These are phyloP conservation scores for Chalciporus piperatoides DNA, from an alignment of 1,284 basidiomycete genomes.

Conservation along the genomic window DNA sequence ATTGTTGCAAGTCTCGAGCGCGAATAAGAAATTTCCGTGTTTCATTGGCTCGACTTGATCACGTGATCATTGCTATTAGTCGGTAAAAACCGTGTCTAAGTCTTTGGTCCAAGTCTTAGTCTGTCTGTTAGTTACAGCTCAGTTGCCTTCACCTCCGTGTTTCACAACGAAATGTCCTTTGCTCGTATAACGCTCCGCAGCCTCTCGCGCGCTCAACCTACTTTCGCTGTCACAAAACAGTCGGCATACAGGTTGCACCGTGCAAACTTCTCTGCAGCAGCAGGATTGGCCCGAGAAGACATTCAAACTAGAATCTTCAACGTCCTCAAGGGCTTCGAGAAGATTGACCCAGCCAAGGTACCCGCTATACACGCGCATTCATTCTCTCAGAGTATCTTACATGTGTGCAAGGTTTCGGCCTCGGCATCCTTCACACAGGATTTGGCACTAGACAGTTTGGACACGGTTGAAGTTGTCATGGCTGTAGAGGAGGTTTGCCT, in stretches of 20 bases:
- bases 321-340: conserved; percentile 93
- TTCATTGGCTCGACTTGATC: not conserved
- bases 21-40: not conserved
- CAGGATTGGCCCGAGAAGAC: conserved; percentile 69
- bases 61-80: not conserved
- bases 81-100: conserved; percentile 28
- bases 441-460: conserved; percentile 94
- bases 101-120: too few relatives aligned
- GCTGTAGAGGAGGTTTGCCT: conserved; percentile 90
- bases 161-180: conserved; percentile 46
- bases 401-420: conserved; percentile 58
- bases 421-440: conserved; percentile 81
- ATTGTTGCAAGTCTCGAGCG: conserved; percentile 41
- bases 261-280: conserved; percentile 73
- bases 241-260: conserved; percentile 36
- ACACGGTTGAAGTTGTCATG: conserved; percentile 99
- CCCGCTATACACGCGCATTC: not conserved
- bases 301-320: conserved; percentile 84
- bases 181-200: conserved; percentile 45
- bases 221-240: conserved; percentile 32
- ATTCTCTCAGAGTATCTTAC: conserved; percentile 6
- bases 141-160: not conserved
- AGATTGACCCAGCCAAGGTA: conserved; percentile 86
- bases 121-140: too few relatives aligned
- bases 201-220: conserved; percentile 37